Base-by-base conservation (phyloP, 1,139 yeast genomes). In the Torulaspora globosa region DNA sequence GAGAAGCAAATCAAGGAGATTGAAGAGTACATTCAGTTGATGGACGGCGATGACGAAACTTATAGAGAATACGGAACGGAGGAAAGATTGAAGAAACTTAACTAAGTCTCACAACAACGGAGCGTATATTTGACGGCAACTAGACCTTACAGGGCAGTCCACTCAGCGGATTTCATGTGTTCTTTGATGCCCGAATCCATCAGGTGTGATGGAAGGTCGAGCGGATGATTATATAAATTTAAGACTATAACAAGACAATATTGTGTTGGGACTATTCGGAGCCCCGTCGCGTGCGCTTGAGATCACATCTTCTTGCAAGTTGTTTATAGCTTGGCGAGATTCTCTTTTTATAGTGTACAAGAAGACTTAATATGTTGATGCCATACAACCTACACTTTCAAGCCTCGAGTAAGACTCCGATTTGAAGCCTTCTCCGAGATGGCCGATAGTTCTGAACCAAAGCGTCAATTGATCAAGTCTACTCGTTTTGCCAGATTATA, bases 11-110 rank as follows among this genome's bases (percentile, higher is more conserved):
- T 82, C 21, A 66, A 70, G 52, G 78, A 82, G 65, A 84, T 87
- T 85, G 97, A 92, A 66, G 73, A 72, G 51, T 89, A 89, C 58
- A 85, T 90, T 69, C 73, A 73, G 43, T 77, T 74, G 53, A 84
- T 92, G 54, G 98, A 94, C 70, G 92, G 89, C 47, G 76, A 73
- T 47, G 74, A 67, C 43, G 83, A 78, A 52, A 74, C 67, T 52
- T 44, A 59, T 30, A 73, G 84, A 66, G 79, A 70, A 18, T 80
- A 80, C 54, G 75, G 72, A 24, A 48, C 51, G 11, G 51, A 48
- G 40, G 51, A 48, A 28, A 48, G 46, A 41, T 26, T 45, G 33
- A 52, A 52, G 48, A 52, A 52, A 37, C 45, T 44, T 21, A 48
- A 52, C 29, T 52, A 39, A 30, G 15, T 15, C 11, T 36, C 18